Evolutionary conservation across 2,329 filamentous ascomycete genomes (phyloP).

Genomic region (Shiraia bambusicola): DNA sequence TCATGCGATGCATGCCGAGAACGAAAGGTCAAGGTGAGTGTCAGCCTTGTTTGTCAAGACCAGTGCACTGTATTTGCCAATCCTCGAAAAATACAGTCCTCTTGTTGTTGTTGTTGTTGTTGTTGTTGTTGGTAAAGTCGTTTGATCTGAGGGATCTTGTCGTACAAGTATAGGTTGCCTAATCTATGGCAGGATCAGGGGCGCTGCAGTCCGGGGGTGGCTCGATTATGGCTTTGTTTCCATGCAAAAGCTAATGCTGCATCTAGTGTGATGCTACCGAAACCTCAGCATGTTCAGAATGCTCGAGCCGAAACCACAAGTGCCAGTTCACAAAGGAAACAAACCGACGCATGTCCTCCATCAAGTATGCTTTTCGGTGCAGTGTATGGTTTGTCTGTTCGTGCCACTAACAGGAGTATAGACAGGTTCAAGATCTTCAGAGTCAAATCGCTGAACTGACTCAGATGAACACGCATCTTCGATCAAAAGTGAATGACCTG

Average conservation of each 20-base stretch:
- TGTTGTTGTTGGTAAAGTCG: too few species aligned
- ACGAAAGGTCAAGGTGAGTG: constrained; percentile 64
- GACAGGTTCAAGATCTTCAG: constrained; percentile 92
- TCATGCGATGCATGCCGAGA: constrained; percentile 97
- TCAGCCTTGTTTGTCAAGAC: neutral
- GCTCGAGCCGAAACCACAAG: constrained; percentile 92
- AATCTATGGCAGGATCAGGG: too few species aligned
- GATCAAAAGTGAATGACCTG: constrained; percentile 61
- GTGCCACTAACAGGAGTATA: constrained; percentile 32
- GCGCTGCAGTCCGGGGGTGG: too few species aligned
- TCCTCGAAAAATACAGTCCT: too few species aligned
- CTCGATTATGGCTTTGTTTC: neutral
- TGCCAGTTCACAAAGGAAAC: constrained; percentile 99
- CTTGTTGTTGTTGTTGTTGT: too few species aligned
- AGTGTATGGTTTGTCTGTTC: too few species aligned
- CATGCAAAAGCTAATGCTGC: constrained; percentile 14
- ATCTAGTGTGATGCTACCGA: constrained; percentile 87
- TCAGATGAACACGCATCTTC: constrained; percentile 75
- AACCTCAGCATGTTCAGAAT: constrained; percentile 94
- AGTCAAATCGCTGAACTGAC: constrained; percentile 81
- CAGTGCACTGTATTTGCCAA: too few species aligned
- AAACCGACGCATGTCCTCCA: constrained; percentile 96
- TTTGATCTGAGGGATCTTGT: too few species aligned
- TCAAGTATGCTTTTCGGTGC: too few species aligned
- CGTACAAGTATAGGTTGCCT: neutral